phyloP scores from a whole-genome alignment of 2,329 filamentous ascomycete genomes.

The Trichothecium sympodiale region DNA sequence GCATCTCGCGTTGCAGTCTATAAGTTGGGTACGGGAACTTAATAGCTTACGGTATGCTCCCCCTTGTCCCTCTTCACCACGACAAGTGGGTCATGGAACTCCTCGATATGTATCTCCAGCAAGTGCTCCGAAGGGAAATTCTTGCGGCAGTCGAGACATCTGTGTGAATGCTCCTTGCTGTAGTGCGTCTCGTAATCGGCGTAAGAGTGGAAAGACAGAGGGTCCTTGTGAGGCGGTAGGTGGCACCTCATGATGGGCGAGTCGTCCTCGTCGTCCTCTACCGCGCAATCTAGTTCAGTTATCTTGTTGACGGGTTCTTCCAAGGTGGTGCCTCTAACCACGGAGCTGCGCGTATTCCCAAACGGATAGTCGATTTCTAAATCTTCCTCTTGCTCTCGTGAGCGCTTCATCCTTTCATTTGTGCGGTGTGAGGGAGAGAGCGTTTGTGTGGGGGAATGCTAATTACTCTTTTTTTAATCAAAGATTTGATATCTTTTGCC shows the following conservation, averaged over 20 bases:
- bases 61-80: constrained; percentile 64
- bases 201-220: constrained; percentile 61
- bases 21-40: too few species aligned
- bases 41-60: constrained; percentile 67
- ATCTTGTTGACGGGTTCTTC: constrained; percentile 40
- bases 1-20: not conserved
- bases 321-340: constrained; percentile 8
- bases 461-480: constrained; percentile 1
- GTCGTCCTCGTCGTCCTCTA: constrained; percentile 18
- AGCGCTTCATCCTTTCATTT: constrained; percentile 44
- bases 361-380: constrained; percentile 16
- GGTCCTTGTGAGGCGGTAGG: constrained; percentile 66
- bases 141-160: constrained; percentile 72
- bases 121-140: constrained; percentile 83
- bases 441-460: not conserved
- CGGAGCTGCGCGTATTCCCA: not conserved
- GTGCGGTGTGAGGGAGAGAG: constrained; percentile 5
- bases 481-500: not conserved
- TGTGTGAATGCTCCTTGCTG: constrained; percentile 65
- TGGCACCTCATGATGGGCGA: constrained; percentile 61
- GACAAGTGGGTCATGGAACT: constrained; percentile 77
- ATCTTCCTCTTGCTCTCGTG: constrained; percentile 46
- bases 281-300: constrained; percentile 42
- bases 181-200: constrained; percentile 85
- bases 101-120: constrained; percentile 74